Evolutionary conservation across 257 asterid genomes (phyloP), one percentile per base, ranked within the genome.

Genomic region (Verbena officinalis): DNA sequence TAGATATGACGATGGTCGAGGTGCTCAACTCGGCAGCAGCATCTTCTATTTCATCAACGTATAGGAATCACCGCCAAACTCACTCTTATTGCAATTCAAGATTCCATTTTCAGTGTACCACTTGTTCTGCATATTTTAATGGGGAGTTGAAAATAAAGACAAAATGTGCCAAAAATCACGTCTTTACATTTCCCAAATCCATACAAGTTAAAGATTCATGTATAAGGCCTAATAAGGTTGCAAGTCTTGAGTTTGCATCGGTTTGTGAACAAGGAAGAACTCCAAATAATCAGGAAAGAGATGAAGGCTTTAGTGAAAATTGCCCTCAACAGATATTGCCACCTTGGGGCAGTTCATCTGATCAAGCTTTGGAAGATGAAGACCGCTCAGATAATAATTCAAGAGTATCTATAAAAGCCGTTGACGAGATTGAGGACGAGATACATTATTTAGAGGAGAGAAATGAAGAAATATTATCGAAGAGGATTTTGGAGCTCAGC

Each of bases 401-500:
- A 12, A 20, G 36, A 46, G 52, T 40, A 54, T 36, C 59, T 12
- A n/a, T 15, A 22, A 54, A 72, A 49, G 38, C 53, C 15, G 51
- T 22, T 27, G 67, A 67, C 69, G 64, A 45, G 71, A 55, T 19
- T 55, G 83, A 52, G 64, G 68, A 65, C 52, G 80, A 77, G 78
- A 62, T 85, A 24, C 65, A 73, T 72, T 88, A 77, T 66, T 73
- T 93, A 75, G 99, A 90, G 84, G 97, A 90, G 75, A 80, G 79
- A 69, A 50, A 86, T 53, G 97, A 84, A 71, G 78, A 71, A 42
- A 57, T 67, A 31, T 68, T 93, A 9, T 90, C 99, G 0, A 75
- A 78, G 43, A 90, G 99, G 89, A 73, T 93, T 43, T 77, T 93
- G 84, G 83, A 77, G 74, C 97, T 93, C 57, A 86, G 97, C 70